Evolutionary conservation across 805 yeast species (phyloP).

Genomic region (Candida vaughaniae): DNA sequence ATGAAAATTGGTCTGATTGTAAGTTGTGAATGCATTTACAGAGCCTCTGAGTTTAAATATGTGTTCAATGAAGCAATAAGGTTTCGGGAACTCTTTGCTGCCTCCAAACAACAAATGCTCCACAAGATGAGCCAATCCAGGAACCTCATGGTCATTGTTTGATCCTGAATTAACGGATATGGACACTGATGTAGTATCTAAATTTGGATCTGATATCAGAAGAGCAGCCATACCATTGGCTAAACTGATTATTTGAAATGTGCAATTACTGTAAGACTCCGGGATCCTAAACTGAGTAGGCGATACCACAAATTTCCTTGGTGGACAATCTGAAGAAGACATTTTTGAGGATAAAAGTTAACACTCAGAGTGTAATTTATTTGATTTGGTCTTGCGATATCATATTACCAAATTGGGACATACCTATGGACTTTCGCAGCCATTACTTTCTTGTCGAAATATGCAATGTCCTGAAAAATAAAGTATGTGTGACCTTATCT

Average conservation of each 20-base stretch:
- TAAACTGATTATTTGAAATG: constrained; percentile 48
- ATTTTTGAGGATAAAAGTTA: too few relatives aligned
- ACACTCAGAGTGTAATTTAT: too few relatives aligned
- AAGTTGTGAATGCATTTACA: constrained; percentile 67
- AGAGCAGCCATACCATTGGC: constrained; percentile 69
- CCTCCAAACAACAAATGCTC: constrained; percentile 39
- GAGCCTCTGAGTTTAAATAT: constrained; percentile 53
- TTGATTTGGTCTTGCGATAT: too few relatives aligned
- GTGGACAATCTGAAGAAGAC: too few relatives aligned
- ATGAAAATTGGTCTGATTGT: constrained; percentile 62
- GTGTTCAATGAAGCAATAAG: constrained; percentile 43
- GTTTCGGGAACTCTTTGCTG: constrained; percentile 52
- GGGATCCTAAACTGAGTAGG: constrained; percentile 30
- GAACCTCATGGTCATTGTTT: constrained; percentile 68
- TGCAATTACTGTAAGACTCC: constrained; percentile 31
- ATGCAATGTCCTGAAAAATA: too few relatives aligned
- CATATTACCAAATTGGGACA: constrained; percentile 14
- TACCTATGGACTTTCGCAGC: constrained; percentile 8
- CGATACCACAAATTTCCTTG: too few relatives aligned
- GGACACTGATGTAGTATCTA: constrained; percentile 65
- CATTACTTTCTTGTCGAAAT: too few relatives aligned
- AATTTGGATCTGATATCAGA: constrained; percentile 72
- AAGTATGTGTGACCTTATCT: too few relatives aligned
- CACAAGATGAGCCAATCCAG: constrained; percentile 76
- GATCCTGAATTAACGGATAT: constrained; percentile 80